Conservation (phyloP, 2,329 filamentous ascomycete species). For the Fonsecaea pedrosoi region DNA sequence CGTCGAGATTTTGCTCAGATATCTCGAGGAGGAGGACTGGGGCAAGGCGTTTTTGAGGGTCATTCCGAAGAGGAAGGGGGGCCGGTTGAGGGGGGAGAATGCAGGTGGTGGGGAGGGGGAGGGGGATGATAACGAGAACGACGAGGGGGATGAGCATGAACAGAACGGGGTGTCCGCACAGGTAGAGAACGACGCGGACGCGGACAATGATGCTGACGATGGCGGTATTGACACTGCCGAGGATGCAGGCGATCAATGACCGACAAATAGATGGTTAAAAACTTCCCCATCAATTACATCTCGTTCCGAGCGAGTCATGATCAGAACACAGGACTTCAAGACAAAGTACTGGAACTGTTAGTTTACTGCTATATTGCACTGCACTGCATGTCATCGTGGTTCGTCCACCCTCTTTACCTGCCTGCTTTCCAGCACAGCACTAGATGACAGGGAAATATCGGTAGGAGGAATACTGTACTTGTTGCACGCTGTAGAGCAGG, state of each 20-base stretch:
- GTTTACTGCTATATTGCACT: no score
- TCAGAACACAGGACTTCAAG: no score
- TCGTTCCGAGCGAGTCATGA: no score
- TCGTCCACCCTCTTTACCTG: no score
- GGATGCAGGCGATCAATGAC: neutral
- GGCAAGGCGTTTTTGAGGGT: constrained; percentile 84
- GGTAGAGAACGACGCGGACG: neutral
- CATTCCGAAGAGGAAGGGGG: constrained; percentile 87
- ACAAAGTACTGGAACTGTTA: no score
- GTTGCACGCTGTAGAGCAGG: no score
- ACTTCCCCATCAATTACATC: neutral
- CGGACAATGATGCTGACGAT: neutral
- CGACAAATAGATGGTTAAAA: neutral
- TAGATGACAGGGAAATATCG: no score
- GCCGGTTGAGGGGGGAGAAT: constrained; percentile 62
- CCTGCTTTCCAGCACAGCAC: no score
- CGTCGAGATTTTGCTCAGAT: constrained; percentile 92
- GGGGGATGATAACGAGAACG: constrained; percentile 39
- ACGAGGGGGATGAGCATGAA: neutral
- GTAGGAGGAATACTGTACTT: no score
- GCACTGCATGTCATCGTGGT: no score
- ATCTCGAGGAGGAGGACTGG: constrained; percentile 88
- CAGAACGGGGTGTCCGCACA: neutral
- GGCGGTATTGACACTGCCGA: neutral
- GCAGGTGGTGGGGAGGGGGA: constrained; percentile 31